Evolutionary conservation across 2,329 filamentous ascomycete genomes (phyloP).

Genomic region (Pyrenophora tritici-repentis): DNA sequence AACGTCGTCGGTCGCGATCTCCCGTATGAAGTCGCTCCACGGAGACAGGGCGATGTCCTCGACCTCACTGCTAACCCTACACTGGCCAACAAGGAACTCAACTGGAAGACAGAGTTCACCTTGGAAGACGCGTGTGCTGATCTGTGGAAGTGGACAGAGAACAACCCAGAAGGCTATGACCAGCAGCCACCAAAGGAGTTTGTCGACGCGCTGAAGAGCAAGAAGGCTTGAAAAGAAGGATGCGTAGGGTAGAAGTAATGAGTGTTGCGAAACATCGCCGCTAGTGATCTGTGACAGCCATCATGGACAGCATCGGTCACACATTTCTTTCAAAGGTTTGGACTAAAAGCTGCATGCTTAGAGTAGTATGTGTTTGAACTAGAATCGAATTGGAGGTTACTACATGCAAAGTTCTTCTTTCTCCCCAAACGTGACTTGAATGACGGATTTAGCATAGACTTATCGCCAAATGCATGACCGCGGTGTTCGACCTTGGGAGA

Average conservation of each 20-base stretch:
- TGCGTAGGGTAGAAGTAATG: no score
- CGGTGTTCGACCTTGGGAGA: no score
- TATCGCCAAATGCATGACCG: neutral
- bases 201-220: constrained; percentile 59
- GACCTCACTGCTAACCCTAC: constrained; percentile 91
- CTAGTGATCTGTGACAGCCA: no score
- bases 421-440: no score
- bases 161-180: constrained; percentile 93
- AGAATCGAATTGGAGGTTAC: neutral
- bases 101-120: constrained; percentile 88
- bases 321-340: no score
- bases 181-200: constrained; percentile 87
- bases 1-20: constrained; percentile 83
- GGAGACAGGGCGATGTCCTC: constrained; percentile 87
- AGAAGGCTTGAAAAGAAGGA: constrained; percentile 17
- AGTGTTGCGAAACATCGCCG: no score
- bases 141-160: constrained; percentile 95
- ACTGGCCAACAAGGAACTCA: constrained; percentile 83
- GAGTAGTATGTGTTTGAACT: neutral
- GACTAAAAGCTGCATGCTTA: no score
- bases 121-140: constrained; percentile 93
- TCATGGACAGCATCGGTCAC: no score
- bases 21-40: constrained; percentile 81
- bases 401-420: no score
- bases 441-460: no score